These are phyloP conservation scores for Bipolaris oryzae DNA, from an alignment of 2,329 filamentous ascomycete species.

Conservation along the genomic window DNA sequence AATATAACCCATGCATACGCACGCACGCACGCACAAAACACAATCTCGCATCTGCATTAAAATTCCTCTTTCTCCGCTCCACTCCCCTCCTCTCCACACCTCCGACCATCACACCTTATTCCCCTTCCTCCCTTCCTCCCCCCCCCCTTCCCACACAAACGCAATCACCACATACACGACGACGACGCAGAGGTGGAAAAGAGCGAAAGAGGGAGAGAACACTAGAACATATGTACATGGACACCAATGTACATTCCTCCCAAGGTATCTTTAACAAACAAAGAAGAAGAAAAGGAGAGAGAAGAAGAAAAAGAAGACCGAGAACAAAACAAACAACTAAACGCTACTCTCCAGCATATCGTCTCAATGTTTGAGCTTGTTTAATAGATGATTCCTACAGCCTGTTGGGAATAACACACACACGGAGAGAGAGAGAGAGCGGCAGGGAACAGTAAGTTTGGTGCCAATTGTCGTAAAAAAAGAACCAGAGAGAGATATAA, in stretches of 20 bases:
- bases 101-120: not conserved
- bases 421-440: no score
- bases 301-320: not conserved
- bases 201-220: not conserved
- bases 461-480: slow-evolving; percentile 9
- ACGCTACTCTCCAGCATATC: slow-evolving; percentile 3
- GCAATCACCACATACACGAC: no score
- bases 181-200: not conserved
- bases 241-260: slow-evolving; percentile 18
- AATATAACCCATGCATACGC: no score
- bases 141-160: not conserved
- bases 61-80: no score
- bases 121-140: not conserved
- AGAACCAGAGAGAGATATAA: not conserved
- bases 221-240: slow-evolving; percentile 8
- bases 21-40: no score
- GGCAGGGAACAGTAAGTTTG: slow-evolving; percentile 3
- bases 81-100: no score
- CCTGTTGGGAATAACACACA: slow-evolving; percentile 1
- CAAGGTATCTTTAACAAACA: slow-evolving; percentile 15
- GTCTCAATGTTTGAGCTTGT: no score
- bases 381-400: no score
- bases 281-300: slow-evolving; percentile 1
- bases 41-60: no score
- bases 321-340: slow-evolving; percentile 13